Evolutionary conservation across 2,329 filamentous ascomycete species (phyloP).

Genomic region (Scedosporium dehoogii): DNA sequence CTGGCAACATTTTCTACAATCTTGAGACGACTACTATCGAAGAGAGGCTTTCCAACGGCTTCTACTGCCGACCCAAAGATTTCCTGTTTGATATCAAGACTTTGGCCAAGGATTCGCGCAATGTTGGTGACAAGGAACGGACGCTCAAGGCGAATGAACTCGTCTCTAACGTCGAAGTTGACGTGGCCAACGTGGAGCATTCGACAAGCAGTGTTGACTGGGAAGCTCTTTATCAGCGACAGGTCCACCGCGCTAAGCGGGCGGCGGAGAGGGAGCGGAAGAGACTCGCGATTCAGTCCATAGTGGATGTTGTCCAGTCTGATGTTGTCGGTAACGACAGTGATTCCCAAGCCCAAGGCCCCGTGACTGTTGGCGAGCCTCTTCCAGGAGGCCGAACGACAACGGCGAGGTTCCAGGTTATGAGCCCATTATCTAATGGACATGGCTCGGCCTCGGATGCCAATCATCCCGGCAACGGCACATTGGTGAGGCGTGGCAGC

Average conservation of each 20-base stretch:
- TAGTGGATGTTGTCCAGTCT: constrained; percentile 37
- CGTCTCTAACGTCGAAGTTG: constrained; percentile 85
- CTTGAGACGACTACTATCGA: constrained; percentile 88
- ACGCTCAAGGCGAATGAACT: constrained; percentile 86
- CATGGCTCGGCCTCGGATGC: constrained; percentile 32
- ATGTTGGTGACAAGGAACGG: constrained; percentile 71
- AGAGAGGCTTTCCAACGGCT: constrained; percentile 92
- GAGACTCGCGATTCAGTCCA: constrained; percentile 49
- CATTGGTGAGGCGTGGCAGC: constrained; percentile 25
- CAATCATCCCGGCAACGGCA: constrained; percentile 44
- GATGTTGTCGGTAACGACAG: constrained; percentile 43
- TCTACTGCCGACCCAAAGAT: constrained; percentile 83
- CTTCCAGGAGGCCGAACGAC: constrained; percentile 42
- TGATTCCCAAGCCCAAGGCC: constrained; percentile 44
- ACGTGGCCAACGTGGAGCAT: constrained; percentile 67
- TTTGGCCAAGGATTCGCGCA: constrained; percentile 74
- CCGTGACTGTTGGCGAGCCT: constrained; percentile 53
- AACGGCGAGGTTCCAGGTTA: constrained; percentile 43
- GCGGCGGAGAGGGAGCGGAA: constrained; percentile 53
- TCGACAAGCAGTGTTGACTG: constrained; percentile 63
- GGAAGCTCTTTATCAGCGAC: constrained; percentile 68
- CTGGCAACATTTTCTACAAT: constrained; percentile 88
- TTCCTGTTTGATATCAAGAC: constrained; percentile 82
- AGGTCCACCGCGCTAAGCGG: constrained; percentile 53
- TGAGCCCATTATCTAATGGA: constrained; percentile 52